Conservation (phyloP, 2,329 filamentous ascomycete genomes). For the Xylariaceae sp. region DNA sequence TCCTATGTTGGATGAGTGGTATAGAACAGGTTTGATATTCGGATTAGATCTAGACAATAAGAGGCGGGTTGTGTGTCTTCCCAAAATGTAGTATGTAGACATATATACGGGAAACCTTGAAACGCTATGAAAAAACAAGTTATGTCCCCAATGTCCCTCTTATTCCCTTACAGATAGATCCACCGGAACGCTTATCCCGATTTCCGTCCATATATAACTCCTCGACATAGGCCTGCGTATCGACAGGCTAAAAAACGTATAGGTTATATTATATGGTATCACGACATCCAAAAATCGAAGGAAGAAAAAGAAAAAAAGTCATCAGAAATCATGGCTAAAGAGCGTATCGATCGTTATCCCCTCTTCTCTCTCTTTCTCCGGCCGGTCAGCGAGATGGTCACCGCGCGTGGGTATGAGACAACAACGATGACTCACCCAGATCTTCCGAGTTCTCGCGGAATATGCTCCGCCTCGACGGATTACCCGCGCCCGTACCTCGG, state of each 20-base stretch:
- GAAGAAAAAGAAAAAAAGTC: neutral
- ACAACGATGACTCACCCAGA: constrained; percentile 24
- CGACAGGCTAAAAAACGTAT: neutral
- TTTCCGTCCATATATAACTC: too few species aligned
- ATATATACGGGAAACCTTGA: too few species aligned
- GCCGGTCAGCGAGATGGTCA: neutral
- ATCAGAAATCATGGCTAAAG: neutral
- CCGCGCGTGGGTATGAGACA: constrained; percentile 2
- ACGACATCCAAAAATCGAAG: neutral
- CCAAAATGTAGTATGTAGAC: too few species aligned
- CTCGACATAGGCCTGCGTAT: neutral
- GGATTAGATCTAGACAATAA: too few species aligned
- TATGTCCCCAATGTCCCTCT: too few species aligned
- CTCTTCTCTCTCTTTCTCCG: neutral
- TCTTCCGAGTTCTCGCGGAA: constrained; percentile 38
- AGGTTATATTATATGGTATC: too few species aligned
- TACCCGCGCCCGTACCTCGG: neutral
- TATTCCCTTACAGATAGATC: too few species aligned
- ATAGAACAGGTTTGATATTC: too few species aligned
- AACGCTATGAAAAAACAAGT: too few species aligned
- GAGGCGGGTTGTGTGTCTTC: too few species aligned
- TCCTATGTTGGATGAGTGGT: too few species aligned
- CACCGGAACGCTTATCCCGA: too few species aligned
- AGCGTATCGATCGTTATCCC: neutral
- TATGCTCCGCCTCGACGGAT: constrained; percentile 31